A percentile compares a stretch with the other conserved stretches of the same genome.
Evolutionary conservation across 768 basidiomycete species (phyloP).

Genomic region (Rubroboletus pulcherrimus): DNA sequence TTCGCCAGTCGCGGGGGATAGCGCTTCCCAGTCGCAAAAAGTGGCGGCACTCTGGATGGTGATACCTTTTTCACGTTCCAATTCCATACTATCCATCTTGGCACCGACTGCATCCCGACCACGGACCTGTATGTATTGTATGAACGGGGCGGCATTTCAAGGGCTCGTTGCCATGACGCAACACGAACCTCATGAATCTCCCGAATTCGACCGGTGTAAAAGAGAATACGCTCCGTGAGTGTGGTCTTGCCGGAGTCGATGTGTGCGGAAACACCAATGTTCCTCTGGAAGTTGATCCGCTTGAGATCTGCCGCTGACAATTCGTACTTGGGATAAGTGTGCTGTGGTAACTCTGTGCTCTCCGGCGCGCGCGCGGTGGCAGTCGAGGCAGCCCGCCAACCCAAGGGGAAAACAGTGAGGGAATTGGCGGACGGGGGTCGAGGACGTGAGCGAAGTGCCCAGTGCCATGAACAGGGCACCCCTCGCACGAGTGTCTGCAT

Average conservation of each 20-base stretch:
- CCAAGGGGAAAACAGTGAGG: not conserved
- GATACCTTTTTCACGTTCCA: constrained; percentile 98
- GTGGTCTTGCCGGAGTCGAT: constrained; percentile 99
- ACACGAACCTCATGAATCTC: constrained; percentile 91
- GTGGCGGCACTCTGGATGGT: constrained; percentile 99
- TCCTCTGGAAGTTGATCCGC: constrained; percentile 75
- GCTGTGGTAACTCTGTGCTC: constrained; percentile 14
- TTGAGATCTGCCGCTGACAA: constrained; percentile 63
- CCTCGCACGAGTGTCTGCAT: constrained; percentile 29
- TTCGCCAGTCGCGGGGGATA: constrained; percentile 52
- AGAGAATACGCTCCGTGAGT: constrained; percentile 91
- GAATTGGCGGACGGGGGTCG: constrained; percentile 1
- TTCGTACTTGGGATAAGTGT: constrained; percentile 35
- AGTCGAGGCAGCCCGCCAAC: constrained; percentile 42
- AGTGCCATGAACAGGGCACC: constrained; percentile 26
- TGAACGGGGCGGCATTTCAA: not conserved
- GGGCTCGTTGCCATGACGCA: not conserved
- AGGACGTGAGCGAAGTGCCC: constrained; percentile 19
- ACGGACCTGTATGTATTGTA: constrained; percentile 54
- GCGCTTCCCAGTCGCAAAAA: constrained; percentile 93
- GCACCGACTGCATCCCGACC: constrained; percentile 95
- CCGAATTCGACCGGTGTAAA: constrained; percentile 91
- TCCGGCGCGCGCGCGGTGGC: constrained; percentile 30
- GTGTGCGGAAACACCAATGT: constrained; percentile 94
- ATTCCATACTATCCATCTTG: constrained; percentile 99